Evolutionary conservation across 2,329 filamentous ascomycete species (phyloP).

Genomic region (Xylariaceae sp.): DNA sequence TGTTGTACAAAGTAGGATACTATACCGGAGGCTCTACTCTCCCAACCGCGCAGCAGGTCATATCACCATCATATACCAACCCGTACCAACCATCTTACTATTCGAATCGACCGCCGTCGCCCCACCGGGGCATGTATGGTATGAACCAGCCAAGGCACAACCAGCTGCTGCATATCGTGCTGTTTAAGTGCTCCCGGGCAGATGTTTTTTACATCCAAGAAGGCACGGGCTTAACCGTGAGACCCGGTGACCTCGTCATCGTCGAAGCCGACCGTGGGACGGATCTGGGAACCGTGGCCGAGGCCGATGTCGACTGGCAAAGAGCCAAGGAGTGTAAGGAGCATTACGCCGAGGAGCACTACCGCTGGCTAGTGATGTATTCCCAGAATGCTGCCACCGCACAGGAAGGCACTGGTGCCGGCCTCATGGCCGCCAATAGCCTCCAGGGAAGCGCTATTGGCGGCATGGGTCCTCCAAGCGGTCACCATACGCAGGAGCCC

Average conservation of each 20-base stretch:
- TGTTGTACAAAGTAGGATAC: slow-evolving; percentile 32
- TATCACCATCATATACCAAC: slow-evolving; percentile 35
- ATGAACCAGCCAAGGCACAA: slow-evolving; percentile 58
- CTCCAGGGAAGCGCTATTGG: slow-evolving; percentile 67
- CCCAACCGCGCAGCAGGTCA: slow-evolving; percentile 31
- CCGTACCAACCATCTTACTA: slow-evolving; percentile 47
- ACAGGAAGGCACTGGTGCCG: slow-evolving; percentile 52
- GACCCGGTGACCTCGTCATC: slow-evolving; percentile 89
- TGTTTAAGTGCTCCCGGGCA: slow-evolving; percentile 92
- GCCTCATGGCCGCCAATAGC: slow-evolving; percentile 59
- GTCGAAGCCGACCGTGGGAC: slow-evolving; percentile 95
- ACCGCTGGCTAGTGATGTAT: slow-evolving; percentile 99
- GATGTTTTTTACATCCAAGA: slow-evolving; percentile 98
- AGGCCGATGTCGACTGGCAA: slow-evolving; percentile 82
- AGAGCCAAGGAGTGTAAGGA: slow-evolving; percentile 85
- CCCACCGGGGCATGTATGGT: slow-evolving; percentile 57
- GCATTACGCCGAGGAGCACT: slow-evolving; percentile 89
- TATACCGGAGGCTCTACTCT: slow-evolving; percentile 32
- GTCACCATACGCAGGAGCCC: slow-evolving; percentile 68
- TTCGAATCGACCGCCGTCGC: slow-evolving; percentile 50
- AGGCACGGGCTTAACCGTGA: slow-evolving; percentile 85
- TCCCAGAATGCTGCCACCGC: slow-evolving; percentile 67
- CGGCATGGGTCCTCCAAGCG: slow-evolving; percentile 69
- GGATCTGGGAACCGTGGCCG: slow-evolving; percentile 87
- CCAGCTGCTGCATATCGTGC: slow-evolving; percentile 78